These are phyloP conservation scores for Pythium angustatum DNA, from an alignment of 352 stramenopile genomes.

Conservation along the genomic window DNA sequence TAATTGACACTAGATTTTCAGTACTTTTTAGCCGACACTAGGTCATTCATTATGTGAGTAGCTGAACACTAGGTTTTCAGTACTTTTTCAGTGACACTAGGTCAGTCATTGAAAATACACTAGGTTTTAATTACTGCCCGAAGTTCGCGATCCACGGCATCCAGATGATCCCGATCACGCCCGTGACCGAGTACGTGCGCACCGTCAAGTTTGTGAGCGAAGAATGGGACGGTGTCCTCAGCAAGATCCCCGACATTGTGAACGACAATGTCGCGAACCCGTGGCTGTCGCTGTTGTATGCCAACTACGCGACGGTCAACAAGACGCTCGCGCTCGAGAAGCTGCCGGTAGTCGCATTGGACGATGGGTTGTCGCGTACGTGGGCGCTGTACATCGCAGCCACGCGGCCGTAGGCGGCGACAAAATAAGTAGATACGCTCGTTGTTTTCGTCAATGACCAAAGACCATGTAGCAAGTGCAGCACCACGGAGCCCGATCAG, in stretches of 20 bases:
- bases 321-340: slow-evolving; percentile 43
- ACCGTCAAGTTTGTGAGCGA: slow-evolving; percentile 60
- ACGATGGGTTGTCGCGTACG: slow-evolving; percentile 62
- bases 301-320: slow-evolving; percentile 68
- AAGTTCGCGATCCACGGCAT: slow-evolving; percentile 79
- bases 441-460: no score
- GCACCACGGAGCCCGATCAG: no score
- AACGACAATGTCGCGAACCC: slow-evolving; percentile 40
- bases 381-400: slow-evolving; percentile 78
- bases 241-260: slow-evolving; percentile 58
- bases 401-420: no score
- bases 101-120: no score
- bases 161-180: slow-evolving; percentile 77
- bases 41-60: no score
- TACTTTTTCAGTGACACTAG: no score
- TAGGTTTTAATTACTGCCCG: no score
- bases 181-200: slow-evolving; percentile 67
- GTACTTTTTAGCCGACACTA: no score
- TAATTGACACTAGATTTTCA: no score
- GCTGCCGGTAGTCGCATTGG: slow-evolving; percentile 53
- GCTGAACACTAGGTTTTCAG: no score
- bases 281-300: slow-evolving; percentile 69
- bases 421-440: no score
- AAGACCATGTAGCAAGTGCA: no score
- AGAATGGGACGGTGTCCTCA: slow-evolving; percentile 77